Evolutionary conservation across 768 basidiomycete genomes (phyloP), one percentile per base, ranked within the genome.

Genomic region (Bullera alba): DNA sequence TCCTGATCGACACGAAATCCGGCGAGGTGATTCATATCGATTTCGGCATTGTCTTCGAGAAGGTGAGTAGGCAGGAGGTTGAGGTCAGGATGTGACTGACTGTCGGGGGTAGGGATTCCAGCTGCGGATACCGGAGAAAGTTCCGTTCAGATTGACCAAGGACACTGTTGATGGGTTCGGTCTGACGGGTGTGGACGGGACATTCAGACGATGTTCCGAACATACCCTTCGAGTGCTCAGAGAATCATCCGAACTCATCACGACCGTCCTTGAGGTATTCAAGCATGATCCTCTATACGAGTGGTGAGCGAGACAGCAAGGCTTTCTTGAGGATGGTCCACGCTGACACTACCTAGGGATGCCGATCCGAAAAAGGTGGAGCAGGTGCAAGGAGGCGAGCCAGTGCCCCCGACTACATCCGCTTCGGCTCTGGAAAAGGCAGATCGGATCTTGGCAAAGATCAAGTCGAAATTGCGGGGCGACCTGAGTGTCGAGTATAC

Each of bases 161-260:
- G 90, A 99, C 68, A 83, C 97, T 67, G 81, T 97, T 16, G 93
- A 99, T 69, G 93, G 91, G 0, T 81, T 99, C 77, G 93, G 95
- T 1, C 81, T 81, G 21, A 80, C 86, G 4, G 91, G 91, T 0
- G 86, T 89, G 1, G 82, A 88, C 57, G 93, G 93, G 0, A 92
- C 96, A 2, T 99, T 93, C 77, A 84, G 92, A 54, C 81, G 89
- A 14, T 96, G 93, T 65, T 84, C 89, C 1, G 91, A 99, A 73
- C 88, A 97, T 72, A 95, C 92, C 0, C 74, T 99, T 5, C 82
- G 91, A 12, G 93, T 99, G 4, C 76, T 97, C 28, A 80, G 92
- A 10, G 83, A 85, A 32, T 80, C 83, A 8, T 87, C 87, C 0
- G 85, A 83, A 28, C 81, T 93, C 38, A 84, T 99, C 64, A 81